Evolutionary conservation across 2,329 filamentous ascomycete genomes (phyloP).

Genomic region (Elsinoe ampelina): DNA sequence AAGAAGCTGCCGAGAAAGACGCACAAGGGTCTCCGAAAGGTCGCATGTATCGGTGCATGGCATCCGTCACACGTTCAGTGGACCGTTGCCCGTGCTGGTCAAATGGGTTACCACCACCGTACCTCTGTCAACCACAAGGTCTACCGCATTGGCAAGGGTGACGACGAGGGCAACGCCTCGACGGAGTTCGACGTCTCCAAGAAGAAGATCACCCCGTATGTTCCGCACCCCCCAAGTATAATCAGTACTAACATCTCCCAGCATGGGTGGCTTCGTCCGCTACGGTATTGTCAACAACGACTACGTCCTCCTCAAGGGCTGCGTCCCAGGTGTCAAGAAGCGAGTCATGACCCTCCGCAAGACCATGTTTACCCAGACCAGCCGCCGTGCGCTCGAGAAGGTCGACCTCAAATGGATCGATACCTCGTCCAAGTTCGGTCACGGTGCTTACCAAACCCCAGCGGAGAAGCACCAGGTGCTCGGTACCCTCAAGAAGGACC

Average conservation of each 20-base stretch:
- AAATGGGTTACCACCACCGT: conserved; percentile 99
- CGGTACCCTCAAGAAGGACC: conserved; percentile 99
- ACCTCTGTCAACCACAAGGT: conserved; percentile 99
- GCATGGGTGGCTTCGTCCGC: conserved; percentile 97
- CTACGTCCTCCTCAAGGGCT: conserved; percentile 96
- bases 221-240: conserved; percentile 32
- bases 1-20: conserved; percentile 99
- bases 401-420: conserved; percentile 99
- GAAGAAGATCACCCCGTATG: conserved; percentile 99
- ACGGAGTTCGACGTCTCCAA: conserved; percentile 96
- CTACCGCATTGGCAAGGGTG: conserved; percentile 93
- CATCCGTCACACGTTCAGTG: conserved; percentile 99
- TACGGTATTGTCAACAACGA: conserved; percentile 99
- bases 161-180: conserved; percentile 82
- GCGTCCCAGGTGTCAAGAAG: conserved; percentile 98
- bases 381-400: conserved; percentile 93
- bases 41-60: conserved; percentile 99
- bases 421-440: conserved; percentile 98
- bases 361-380: conserved; percentile 97
- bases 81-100: conserved; percentile 99
- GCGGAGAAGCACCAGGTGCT: conserved; percentile 97
- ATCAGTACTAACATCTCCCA: conserved; percentile 38
- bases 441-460: conserved; percentile 98
- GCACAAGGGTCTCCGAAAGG: conserved; percentile 99
- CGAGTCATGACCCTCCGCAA: conserved; percentile 97